Base-by-base conservation (phyloP, 2,329 filamentous ascomycete species). In the Diaporthe sp. region DNA sequence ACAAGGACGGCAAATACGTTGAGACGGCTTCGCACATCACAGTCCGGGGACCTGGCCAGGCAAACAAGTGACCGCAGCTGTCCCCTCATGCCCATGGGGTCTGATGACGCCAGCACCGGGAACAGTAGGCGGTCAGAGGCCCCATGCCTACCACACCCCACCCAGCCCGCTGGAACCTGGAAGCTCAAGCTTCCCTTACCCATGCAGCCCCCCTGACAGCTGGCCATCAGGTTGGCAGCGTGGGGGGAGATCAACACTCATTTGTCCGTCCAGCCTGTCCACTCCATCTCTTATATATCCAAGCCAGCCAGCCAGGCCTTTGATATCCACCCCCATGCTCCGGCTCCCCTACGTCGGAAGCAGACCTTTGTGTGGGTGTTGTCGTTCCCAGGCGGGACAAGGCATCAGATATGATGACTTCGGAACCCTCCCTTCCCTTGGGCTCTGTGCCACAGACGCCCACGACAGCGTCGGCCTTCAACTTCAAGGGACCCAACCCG, bases 401-500 rank as follows among this genome's bases (percentile, higher is more conserved):
- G 71, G 9, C 34, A 39, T 39, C 34, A 34, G 37, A 39, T 13
- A 61, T 28, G n/a, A 79, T 79, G 78, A 60, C 76, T 39, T 71
- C 76, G 22, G 74, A 76, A 44, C 39, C 65, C 10, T 31, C 77
- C 6, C 58, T 76, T n/a, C 57, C 77, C 22, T 34, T 77, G 65
- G 71, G 71, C 82, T 19, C 75, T 82, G n/a, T 83, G 83, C 83
- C 83, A 8, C 81, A 79, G 75, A 80, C 81, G 61, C 75, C 80
- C 72, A 79, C 81, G 73, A 79, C 80, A 76, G 77, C 82, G 34
- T 78, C 82, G 1, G 79, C 82, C 37, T 82, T 83, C 67, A 90
- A 84, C 39, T 82, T 83, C 65, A 90, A 84, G 77, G 81, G 86
- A 28, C 80, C 86, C 19, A 95, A 91, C 83, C 93, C 95, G 10